These are phyloP conservation scores for Curvularia hawaiiensis DNA, from an alignment of 2,329 filamentous ascomycete species.

Conservation along the genomic window DNA sequence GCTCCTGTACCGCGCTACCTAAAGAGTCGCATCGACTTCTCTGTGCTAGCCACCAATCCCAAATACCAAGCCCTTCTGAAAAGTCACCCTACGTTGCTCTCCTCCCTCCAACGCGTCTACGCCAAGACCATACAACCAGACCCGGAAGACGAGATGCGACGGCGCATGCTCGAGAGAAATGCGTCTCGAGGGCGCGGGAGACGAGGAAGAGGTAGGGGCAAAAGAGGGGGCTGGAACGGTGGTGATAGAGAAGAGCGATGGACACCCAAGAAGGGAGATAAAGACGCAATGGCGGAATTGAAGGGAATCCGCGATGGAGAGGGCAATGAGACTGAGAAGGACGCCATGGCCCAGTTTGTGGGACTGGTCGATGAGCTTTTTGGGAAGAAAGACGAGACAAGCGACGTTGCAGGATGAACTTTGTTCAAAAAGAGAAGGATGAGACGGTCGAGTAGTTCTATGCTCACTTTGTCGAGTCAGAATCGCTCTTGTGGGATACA, in stretches of 20 bases:
- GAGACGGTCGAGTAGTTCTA: too few species aligned
- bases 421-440: neutral
- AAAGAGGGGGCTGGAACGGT: constrained; percentile 20
- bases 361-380: constrained; percentile 35
- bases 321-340: constrained; percentile 40
- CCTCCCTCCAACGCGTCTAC: constrained; percentile 40
- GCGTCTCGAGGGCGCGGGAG: constrained; percentile 23
- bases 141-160: constrained; percentile 27
- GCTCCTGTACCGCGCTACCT: constrained; percentile 40
- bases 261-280: constrained; percentile 41
- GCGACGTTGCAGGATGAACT: neutral
- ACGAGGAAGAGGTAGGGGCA: constrained; percentile 25
- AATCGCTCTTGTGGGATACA: neutral
- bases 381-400: constrained; percentile 11
- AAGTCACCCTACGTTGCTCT: constrained; percentile 29
- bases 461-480: neutral
- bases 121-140: constrained; percentile 43
- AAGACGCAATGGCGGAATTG: constrained; percentile 37
- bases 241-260: constrained; percentile 24
- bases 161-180: constrained; percentile 20
- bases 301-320: constrained; percentile 33
- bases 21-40: constrained; percentile 39
- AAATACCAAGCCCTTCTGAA: constrained; percentile 38
- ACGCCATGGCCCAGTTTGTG: constrained; percentile 51
- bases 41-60: constrained; percentile 34